phyloP scores from a whole-genome alignment of 768 basidiomycete species.

The Xerocomellus amylosporus region DNA sequence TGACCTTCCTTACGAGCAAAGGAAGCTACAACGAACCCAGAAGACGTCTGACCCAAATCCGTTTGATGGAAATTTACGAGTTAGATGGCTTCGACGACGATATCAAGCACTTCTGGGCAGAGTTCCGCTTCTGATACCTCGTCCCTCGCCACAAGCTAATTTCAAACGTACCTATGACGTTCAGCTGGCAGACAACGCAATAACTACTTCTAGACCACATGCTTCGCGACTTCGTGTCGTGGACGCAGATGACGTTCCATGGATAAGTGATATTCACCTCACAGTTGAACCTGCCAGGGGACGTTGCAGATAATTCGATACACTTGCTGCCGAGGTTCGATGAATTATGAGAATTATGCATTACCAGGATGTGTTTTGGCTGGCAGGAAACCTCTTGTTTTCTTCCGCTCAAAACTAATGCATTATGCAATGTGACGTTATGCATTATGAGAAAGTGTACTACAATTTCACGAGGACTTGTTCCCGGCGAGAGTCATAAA shows the following conservation, averaged over 20 bases:
- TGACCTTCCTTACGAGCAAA: slow-evolving; percentile 33
- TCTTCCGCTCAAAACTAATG: too few species aligned
- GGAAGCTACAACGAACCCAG: neutral
- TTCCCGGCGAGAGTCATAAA: slow-evolving; percentile 3
- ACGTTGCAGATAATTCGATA: neutral
- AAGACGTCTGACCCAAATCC: slow-evolving; percentile 1
- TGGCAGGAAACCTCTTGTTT: too few species aligned
- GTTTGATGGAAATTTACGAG: slow-evolving; percentile 18
- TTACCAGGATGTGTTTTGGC: too few species aligned
- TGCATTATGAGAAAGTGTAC: too few species aligned
- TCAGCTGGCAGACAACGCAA: slow-evolving; percentile 31
- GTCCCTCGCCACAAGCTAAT: neutral
- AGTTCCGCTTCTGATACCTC: slow-evolving; percentile 53
- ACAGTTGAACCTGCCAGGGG: neutral
- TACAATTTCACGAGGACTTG: neutral
- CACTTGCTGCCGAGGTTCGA: too few species aligned
- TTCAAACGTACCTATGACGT: slow-evolving; percentile 28
- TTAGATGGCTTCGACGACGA: slow-evolving; percentile 43
- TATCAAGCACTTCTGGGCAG: slow-evolving; percentile 59
- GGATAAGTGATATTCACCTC: slow-evolving; percentile 27
- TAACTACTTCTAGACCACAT: slow-evolving; percentile 18
- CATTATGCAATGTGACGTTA: too few species aligned
- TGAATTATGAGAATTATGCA: too few species aligned
- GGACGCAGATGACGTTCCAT: slow-evolving; percentile 33
- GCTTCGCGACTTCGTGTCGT: slow-evolving; percentile 21